phyloP scores from a whole-genome alignment of 2,329 filamentous ascomycete species.

The Tolypocladium sp. region DNA sequence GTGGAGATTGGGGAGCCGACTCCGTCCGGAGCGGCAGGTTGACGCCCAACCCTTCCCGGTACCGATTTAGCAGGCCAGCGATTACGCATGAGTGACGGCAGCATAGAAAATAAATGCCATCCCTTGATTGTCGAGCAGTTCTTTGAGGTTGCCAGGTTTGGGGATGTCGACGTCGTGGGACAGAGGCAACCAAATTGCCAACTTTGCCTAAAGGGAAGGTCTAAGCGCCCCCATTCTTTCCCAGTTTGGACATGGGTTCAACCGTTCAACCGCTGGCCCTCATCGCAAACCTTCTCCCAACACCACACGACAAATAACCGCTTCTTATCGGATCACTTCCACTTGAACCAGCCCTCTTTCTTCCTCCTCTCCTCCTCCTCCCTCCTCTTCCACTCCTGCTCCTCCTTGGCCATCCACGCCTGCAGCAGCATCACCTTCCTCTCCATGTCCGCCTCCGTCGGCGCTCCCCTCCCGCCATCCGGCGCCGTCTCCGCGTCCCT shows the following conservation, averaged over 20 bases:
- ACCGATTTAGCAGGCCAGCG: neutral
- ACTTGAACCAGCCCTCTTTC: slow-evolving; percentile 1
- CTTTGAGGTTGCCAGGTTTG: neutral
- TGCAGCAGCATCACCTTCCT: slow-evolving; percentile 22
- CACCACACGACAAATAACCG: too few relatives aligned
- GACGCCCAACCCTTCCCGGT: neutral
- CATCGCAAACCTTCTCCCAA: too few relatives aligned
- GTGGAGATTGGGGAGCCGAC: too few relatives aligned
- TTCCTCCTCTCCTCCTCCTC: slow-evolving; percentile 13
- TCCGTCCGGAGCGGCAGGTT: neutral
- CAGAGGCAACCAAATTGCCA: neutral
- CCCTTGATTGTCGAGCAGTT: neutral
- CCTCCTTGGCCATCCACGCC: slow-evolving; percentile 18
- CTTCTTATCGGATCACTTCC: neutral
- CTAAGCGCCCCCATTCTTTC: neutral
- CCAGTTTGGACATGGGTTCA: too few relatives aligned
- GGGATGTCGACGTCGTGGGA: neutral
- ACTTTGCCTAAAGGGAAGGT: neutral
- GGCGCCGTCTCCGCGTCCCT: slow-evolving; percentile 29
- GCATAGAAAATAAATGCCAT: neutral
- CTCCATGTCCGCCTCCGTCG: slow-evolving; percentile 27
- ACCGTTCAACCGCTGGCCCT: too few relatives aligned
- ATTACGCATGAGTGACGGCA: neutral
- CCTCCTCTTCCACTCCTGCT: slow-evolving; percentile 14
- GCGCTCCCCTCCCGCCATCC: slow-evolving; percentile 30